phyloP scores from a whole-genome alignment of 2,329 filamentous ascomycete species.

The Setomelanomma holmii region DNA sequence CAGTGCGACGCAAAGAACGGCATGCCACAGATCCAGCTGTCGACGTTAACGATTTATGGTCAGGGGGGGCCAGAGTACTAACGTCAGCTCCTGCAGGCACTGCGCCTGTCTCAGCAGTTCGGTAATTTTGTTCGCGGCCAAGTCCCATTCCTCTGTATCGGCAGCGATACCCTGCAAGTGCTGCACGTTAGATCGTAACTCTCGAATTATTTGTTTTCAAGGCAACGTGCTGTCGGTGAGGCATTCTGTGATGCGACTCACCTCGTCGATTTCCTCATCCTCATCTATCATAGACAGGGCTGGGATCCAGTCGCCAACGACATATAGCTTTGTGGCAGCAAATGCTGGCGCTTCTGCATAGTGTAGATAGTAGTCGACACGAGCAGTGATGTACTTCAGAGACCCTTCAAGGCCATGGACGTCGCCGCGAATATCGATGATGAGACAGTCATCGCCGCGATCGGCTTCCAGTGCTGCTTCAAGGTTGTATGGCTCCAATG shows the following conservation, averaged over 20 bases:
- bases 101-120: constrained; percentile 28
- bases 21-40: constrained; percentile 38
- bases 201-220: not conserved
- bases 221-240: not conserved
- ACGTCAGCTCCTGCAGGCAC: constrained; percentile 38
- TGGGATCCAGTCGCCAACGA: constrained; percentile 33
- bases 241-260: not conserved
- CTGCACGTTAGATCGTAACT: not conserved
- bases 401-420: constrained; percentile 14
- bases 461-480: constrained; percentile 17
- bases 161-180: not conserved
- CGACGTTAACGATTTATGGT: not conserved
- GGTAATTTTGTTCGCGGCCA: constrained; percentile 15
- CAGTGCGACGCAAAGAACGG: constrained; percentile 35
- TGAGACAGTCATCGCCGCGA: constrained; percentile 14
- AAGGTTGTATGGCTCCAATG: constrained; percentile 21
- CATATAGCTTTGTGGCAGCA: constrained; percentile 30
- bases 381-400: constrained; percentile 10
- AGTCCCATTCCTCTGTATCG: not conserved
- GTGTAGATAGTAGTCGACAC: constrained; percentile 11
- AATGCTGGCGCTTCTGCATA: not conserved
- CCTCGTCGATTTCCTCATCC: not conserved
- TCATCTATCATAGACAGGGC: not conserved
- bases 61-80: constrained; percentile 10
- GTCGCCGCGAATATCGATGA: constrained; percentile 26